phyloP scores from a whole-genome alignment of 768 basidiomycete species.

The Boletus rex-veris region DNA sequence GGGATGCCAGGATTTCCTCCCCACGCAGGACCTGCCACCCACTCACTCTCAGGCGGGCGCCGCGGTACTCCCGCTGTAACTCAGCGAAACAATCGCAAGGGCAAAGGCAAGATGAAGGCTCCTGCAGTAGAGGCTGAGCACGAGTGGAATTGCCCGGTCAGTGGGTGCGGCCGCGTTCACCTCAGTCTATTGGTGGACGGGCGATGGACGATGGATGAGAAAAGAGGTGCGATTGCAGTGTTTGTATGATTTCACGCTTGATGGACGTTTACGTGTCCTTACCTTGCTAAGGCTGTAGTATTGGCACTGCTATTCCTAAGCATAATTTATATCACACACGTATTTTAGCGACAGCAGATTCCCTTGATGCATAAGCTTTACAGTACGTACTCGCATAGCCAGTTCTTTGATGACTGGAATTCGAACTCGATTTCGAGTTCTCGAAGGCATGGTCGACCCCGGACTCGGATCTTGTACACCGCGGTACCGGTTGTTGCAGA shows the following conservation, averaged over 20 bases:
- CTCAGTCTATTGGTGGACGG: slow-evolving; percentile 56
- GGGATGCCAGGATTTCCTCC: slow-evolving; percentile 10
- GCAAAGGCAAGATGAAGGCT: slow-evolving; percentile 33
- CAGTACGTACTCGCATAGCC: not conserved
- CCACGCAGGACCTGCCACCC: slow-evolving; percentile 1
- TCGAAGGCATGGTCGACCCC: no score
- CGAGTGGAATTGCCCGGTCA: slow-evolving; percentile 65
- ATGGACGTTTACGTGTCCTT: slow-evolving; percentile 17
- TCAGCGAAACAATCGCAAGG: slow-evolving; percentile 27
- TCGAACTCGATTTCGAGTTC: no score
- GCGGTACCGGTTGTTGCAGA: not conserved
- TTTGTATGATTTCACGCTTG: slow-evolving; percentile 33
- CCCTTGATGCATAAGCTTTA: not conserved
- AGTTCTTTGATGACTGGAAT: no score
- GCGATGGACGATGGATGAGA: slow-evolving; percentile 57
- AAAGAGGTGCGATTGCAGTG: slow-evolving; percentile 37
- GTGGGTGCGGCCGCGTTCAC: slow-evolving; percentile 51
- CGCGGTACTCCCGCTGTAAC: not conserved
- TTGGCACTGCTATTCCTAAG: slow-evolving; percentile 1
- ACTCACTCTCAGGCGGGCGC: slow-evolving; percentile 7
- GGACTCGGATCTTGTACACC: not conserved
- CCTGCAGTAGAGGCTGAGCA: slow-evolving; percentile 44
- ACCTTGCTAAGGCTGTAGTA: not conserved
- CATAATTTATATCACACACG: slow-evolving; percentile 13
- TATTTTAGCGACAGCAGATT: slow-evolving; percentile 12